Conservation (phyloP, 2,329 filamentous ascomycete species). For the Fusarium beomiforme region DNA sequence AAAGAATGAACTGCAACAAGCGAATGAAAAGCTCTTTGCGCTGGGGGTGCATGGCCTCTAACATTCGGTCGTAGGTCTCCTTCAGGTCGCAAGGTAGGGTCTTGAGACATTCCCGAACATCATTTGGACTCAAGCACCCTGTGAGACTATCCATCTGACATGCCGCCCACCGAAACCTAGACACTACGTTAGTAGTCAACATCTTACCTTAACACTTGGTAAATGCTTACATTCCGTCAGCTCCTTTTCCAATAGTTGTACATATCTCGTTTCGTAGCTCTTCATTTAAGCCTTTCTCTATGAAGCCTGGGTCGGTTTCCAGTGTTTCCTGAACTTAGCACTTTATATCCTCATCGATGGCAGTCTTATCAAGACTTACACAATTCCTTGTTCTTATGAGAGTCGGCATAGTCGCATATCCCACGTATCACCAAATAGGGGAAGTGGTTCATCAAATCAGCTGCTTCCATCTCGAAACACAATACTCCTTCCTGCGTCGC, state of each 20-base stretch:
- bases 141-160: neutral
- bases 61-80: neutral
- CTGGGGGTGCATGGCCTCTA: slow-evolving; percentile 33
- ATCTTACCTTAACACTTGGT: neutral
- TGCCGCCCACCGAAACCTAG: neutral
- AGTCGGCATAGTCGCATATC: slow-evolving; percentile 52
- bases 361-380: accelerated
- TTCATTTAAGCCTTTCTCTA: accelerated
- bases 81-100: accelerated
- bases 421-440: slow-evolving; percentile 50
- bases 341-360: neutral
- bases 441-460: slow-evolving; percentile 7
- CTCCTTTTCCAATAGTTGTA: slow-evolving; percentile 20
- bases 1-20: slow-evolving; percentile 38
- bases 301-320: neutral
- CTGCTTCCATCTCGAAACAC: slow-evolving; percentile 16
- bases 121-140: neutral
- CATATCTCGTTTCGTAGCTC: neutral
- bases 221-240: slow-evolving; percentile 46
- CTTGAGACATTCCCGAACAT: accelerated
- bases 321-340: accelerated
- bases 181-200: neutral
- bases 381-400: slow-evolving; percentile 34
- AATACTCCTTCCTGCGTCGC: neutral
- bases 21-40: slow-evolving; percentile 34